Evolutionary conservation across 2,329 filamentous ascomycete species (phyloP).

Genomic region (Tolypocladium album): DNA sequence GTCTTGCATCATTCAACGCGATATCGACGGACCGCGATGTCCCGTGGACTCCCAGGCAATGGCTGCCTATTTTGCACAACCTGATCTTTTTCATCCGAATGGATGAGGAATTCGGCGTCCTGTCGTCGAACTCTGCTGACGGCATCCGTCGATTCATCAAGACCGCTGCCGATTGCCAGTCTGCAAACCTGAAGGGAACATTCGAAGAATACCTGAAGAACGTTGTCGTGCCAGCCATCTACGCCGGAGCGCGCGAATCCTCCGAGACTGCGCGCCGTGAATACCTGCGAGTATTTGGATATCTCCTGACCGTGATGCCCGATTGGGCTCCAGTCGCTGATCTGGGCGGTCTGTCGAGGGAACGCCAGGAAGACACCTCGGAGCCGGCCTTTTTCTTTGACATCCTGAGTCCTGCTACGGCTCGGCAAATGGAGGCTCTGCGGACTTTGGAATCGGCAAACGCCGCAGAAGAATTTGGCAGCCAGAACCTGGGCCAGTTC

Average conservation of each 20-base stretch:
- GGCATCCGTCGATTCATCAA: slow-evolving; percentile 70
- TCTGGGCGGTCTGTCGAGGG: slow-evolving; percentile 55
- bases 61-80: slow-evolving; percentile 82
- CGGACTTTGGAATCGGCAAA: slow-evolving; percentile 65
- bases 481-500: slow-evolving; percentile 72
- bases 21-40: slow-evolving; percentile 55
- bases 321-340: slow-evolving; percentile 63
- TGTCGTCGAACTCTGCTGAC: slow-evolving; percentile 71
- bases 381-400: slow-evolving; percentile 81
- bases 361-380: slow-evolving; percentile 50
- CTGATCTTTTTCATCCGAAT: slow-evolving; percentile 78
- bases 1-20: slow-evolving; percentile 63
- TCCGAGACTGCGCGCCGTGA: slow-evolving; percentile 82
- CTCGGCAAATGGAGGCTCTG: slow-evolving; percentile 75
- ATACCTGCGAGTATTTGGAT: slow-evolving; percentile 68
- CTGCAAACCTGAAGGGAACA: slow-evolving; percentile 22
- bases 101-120: slow-evolving; percentile 78
- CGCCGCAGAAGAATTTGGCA: slow-evolving; percentile 50
- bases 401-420: slow-evolving; percentile 79
- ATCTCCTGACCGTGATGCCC: slow-evolving; percentile 61
- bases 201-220: slow-evolving; percentile 50
- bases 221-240: slow-evolving; percentile 65
- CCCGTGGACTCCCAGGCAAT: slow-evolving; percentile 59
- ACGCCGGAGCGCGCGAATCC: slow-evolving; percentile 61
- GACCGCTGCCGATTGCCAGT: slow-evolving; percentile 34